Percentiles rank a stretch among this genome's conserved stretches.
These are phyloP conservation scores for Pulveroboletus sp. DNA, from an alignment of 768 basidiomycete genomes.

Conservation along the genomic window DNA sequence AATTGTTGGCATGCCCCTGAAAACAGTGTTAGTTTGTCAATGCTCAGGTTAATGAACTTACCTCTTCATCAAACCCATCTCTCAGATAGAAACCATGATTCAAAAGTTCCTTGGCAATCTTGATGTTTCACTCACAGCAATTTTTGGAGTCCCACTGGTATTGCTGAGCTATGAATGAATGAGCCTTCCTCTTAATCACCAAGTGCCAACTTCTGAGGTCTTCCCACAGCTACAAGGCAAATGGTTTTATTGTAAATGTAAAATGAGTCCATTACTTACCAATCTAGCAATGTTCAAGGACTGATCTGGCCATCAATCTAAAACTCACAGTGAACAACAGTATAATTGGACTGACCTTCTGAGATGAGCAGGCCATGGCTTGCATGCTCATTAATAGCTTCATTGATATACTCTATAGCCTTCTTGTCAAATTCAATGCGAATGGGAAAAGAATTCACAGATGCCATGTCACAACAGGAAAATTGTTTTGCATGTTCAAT, in stretches of 20 bases:
- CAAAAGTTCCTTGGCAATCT: background rate
- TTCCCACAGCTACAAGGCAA: background rate
- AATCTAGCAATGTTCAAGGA: background rate
- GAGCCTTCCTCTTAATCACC: background rate
- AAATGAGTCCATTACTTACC: background rate
- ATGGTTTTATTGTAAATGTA: background rate
- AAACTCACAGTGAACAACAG: background rate
- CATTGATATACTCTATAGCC: background rate
- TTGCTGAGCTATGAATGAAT: background rate
- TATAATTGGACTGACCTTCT: background rate
- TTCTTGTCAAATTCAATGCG: background rate
- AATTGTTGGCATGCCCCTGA: slow-evolving; percentile 5
- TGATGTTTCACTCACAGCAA: background rate
- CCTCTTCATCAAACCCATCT: background rate
- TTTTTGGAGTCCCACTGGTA: background rate
- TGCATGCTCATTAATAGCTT: background rate
- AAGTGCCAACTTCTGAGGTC: slow-evolving; percentile 1
- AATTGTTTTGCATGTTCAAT: slow-evolving; percentile 3
- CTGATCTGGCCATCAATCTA: slow-evolving; percentile 7
- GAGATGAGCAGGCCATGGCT: background rate
- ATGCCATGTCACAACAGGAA: background rate
- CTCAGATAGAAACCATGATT: background rate
- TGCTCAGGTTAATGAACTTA: background rate
- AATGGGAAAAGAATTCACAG: slow-evolving; percentile 3
- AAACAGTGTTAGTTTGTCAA: background rate